Base-by-base conservation (phyloP, 371 early-diverging fungal species). In the Mortierella sp. region DNA sequence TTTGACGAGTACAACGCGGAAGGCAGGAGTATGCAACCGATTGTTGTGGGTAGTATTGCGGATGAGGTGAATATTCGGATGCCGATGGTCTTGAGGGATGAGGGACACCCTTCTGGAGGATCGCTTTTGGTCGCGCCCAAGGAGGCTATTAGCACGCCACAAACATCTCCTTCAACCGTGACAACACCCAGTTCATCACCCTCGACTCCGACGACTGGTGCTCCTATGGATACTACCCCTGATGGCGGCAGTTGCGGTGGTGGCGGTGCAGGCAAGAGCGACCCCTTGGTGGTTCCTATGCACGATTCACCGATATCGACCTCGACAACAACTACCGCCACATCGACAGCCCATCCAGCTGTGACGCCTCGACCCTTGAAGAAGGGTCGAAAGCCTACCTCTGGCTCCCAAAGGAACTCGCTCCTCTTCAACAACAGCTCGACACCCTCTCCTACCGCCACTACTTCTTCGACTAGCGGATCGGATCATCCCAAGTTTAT, bases 1-100 rank as follows among this genome's bases (percentile, higher is more conserved):
- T 80, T 86, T 72, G 82, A 86, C 8, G 82, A 86, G 54, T 86
- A 80, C 78, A 82, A 86, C 19, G 7, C 77, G 1, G 73, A 86
- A 9, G 82, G 80, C n/a, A 78, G 80, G 38, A 14, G 38, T 13
- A n/a, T 76, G n/a, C 81, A 84, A 38, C 76, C 79, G 8, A 50
- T 76, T 19, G 48, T 76, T 1, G 24, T 72, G 4, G 70, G 70
- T 16, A 77, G 74, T 11, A 7, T 74, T 21, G 54, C 54, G 11
- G 70, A 80, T 26, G 14, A 19, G 0, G 14, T 9, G 45, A 60
- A 65, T 65, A 21, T 42, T 3, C 38, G 16, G 21, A 48, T 63
- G 65, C 87, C 87, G 21, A 86, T 86, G 45, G 70, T 86, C 10
- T 55, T 86, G 16, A 58, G 80, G n/a, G 82, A 86, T 45, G 78